A percentile compares a stretch with the other conserved stretches of the same genome.
phyloP scores from a whole-genome alignment of 2,329 filamentous ascomycete species.

The Didymella pomorum region DNA sequence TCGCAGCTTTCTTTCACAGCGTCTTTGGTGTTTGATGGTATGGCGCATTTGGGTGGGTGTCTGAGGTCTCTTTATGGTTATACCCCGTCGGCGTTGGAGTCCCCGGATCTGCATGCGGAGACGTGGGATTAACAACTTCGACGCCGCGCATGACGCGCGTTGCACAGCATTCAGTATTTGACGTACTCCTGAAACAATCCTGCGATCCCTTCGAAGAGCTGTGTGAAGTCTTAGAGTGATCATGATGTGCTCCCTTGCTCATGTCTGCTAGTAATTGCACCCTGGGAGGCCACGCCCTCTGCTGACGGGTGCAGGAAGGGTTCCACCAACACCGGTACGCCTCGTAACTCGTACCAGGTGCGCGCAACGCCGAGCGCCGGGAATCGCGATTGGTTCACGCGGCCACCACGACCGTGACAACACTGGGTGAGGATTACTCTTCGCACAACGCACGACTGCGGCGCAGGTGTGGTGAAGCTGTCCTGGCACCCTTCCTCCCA shows the following conservation, averaged over 20 bases:
- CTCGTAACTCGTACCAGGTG: conserved; percentile 7
- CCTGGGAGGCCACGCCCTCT: neutral
- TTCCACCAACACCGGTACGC: conserved; percentile 3
- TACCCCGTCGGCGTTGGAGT: conserved; percentile 30
- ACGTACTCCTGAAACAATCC: neutral
- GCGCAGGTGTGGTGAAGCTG: conserved; percentile 32
- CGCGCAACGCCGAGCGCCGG: conserved; percentile 17
- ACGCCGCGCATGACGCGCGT: neutral
- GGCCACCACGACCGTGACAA: conserved; percentile 13
- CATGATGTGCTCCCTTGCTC: neutral
- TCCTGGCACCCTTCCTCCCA: conserved; percentile 26
- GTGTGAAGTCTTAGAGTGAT: neutral
- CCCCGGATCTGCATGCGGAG: conserved; percentile 13
- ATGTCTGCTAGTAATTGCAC: neutral
- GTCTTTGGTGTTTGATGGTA: neutral
- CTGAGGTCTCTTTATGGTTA: conserved; percentile 22
- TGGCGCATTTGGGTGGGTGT: neutral
- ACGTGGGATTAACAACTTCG: neutral
- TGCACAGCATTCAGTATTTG: neutral
- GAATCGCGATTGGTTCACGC: conserved; percentile 8
- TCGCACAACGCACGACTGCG: conserved; percentile 28
- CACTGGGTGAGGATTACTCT: conserved; percentile 7
- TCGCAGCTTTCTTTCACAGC: neutral
- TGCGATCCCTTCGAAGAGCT: neutral
- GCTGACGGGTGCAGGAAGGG: conserved; percentile 8